phyloP scores from a whole-genome alignment of 257 asterid species.

The Fraxinus anomala region DNA sequence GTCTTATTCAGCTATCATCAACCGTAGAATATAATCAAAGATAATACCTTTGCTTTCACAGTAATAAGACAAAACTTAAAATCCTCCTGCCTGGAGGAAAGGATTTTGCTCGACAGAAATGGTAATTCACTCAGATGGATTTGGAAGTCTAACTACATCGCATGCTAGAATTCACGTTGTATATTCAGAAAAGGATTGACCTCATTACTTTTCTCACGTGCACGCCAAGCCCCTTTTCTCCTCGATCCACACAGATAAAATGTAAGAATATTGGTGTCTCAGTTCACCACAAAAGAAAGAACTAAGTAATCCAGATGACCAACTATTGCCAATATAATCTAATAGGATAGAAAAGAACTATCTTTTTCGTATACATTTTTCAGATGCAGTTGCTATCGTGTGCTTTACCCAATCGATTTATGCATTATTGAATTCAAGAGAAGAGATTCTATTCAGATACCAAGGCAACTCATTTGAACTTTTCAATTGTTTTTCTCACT shows the following conservation, averaged over 20 bases:
- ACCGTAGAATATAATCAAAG: slow-evolving; percentile 15
- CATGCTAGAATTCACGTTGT: neutral
- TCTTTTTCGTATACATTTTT: too few relatives aligned
- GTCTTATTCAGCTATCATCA: neutral
- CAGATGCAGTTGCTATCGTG: too few relatives aligned
- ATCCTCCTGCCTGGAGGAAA: neutral
- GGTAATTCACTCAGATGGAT: neutral
- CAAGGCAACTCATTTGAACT: slow-evolving; percentile 25
- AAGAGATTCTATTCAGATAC: slow-evolving; percentile 13
- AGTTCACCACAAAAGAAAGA: too few relatives aligned
- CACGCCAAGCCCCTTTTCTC: too few relatives aligned
- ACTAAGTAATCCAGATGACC: too few relatives aligned
- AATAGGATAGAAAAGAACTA: too few relatives aligned
- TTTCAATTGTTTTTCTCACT: slow-evolving; percentile 23
- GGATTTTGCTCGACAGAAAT: neutral
- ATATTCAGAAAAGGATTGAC: too few relatives aligned
- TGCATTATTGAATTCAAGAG: neutral
- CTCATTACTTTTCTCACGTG: too few relatives aligned
- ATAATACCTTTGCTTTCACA: neutral
- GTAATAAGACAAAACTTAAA: neutral
- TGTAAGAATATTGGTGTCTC: too few relatives aligned
- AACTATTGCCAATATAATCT: too few relatives aligned
- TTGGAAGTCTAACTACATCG: neutral
- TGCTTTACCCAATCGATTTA: too few relatives aligned
- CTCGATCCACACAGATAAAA: too few relatives aligned